Conservation (phyloP, 768 basidiomycete species). For the Xerocomus potaroensis region DNA sequence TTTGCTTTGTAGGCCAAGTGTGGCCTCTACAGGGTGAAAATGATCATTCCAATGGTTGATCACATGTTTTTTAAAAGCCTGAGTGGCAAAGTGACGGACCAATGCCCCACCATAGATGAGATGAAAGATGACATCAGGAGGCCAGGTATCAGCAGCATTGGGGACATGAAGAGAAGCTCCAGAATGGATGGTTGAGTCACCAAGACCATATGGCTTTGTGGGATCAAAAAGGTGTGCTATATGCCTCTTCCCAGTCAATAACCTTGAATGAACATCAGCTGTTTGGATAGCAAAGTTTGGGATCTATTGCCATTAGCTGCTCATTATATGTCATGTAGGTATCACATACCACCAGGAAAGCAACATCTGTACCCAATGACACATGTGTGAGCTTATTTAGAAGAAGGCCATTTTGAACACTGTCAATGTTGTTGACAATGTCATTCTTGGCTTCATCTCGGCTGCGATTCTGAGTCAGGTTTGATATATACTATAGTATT, state of each 20-base stretch:
- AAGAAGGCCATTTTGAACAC: slow-evolving; percentile 1
- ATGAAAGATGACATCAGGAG: slow-evolving; percentile 6
- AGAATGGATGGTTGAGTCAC: not conserved
- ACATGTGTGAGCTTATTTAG: not conserved
- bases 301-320: not conserved
- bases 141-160: not conserved
- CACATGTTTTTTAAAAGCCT: too few relatives aligned
- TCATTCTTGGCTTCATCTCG: not conserved
- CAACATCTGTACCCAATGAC: not conserved
- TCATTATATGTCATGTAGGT: not conserved
- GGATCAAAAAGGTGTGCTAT: slow-evolving; percentile 1
- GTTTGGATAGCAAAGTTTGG: slow-evolving; percentile 7
- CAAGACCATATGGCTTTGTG: not conserved
- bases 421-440: not conserved
- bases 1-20: too few relatives aligned
- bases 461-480: not conserved
- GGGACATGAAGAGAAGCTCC: not conserved
- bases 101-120: not conserved
- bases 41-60: too few relatives aligned
- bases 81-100: not conserved
- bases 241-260: not conserved
- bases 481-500: slow-evolving; percentile 1
- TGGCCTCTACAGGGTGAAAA: too few relatives aligned
- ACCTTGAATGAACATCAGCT: not conserved
- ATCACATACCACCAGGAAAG: slow-evolving; percentile 3